Base-by-base conservation (phyloP, 768 basidiomycete genomes). In the Imleria badia region DNA sequence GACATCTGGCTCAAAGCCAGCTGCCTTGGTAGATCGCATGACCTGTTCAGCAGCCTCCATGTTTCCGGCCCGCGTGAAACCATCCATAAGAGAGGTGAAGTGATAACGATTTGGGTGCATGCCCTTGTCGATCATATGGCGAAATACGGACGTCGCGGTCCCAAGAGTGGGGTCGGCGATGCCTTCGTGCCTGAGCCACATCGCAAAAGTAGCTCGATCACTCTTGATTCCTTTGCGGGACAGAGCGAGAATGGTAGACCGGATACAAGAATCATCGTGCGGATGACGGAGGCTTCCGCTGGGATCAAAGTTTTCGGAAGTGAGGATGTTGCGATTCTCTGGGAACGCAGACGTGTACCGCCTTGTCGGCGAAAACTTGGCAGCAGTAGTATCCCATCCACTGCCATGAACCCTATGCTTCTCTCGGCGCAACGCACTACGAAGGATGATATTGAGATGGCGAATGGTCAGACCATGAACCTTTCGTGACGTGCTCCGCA, bases 41-140 rank as follows among this genome's bases (percentile, higher is more conserved):
- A 84, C 72, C 47, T 76, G 75, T 52, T 77, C 68, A 23, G 90
- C 88, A 19, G 75, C 75, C 14, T 69, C 63, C 57, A 87, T 73
- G 67, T 91, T 77, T n/a, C 88, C 89, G 1, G 70, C 68, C 4
- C 71, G 74, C 17, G 78, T 71, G 60, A 85, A 86, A n/a, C 87
- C 89, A 60, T 89, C 84, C 79, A 94, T 85, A 54, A 94, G 72
- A 48, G 89, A 84, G 30, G 77, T 75, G 61, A 84, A 86, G 69
- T 94, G 92, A 65, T 89, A 82, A 51, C 76, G 76, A 62, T 83
- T 87, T 11, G 89, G 85, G 45, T 81, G 81, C 51, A 94, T 76
- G 11, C 91, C 91, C 52, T 82, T 82, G 45, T 76, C 74, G 48
- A 89, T 66, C 75, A 93, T 80, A 19, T 73, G 66, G 20, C 78